Evolutionary conservation across 75 land plant species (phyloP), one percentile per base, ranked within the genome.

Genomic region (Pinus tabuliformis): DNA sequence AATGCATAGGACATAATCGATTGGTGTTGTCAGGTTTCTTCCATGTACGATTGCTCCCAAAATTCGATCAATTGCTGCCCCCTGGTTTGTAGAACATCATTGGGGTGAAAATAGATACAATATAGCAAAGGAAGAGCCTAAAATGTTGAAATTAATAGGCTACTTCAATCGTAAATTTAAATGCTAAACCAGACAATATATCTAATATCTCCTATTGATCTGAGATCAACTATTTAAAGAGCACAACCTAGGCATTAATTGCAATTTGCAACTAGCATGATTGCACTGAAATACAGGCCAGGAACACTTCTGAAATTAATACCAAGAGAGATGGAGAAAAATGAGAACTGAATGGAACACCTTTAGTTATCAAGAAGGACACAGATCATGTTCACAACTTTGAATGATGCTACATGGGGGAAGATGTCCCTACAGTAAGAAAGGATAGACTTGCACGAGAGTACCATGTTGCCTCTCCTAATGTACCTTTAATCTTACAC

Each of bases 21-120:
- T 80, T 21, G 78, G 86, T 33, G 72, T 73, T 15, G 62, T n/a
- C 59, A 84, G 63, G 59, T 65, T 68, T 59, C 84, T 84, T 30
- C 76, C 65, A 45, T 72, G 86, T 20, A 84, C 82, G 21, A 86
- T 79, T 68, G 85, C 87, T 62, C 78, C 82, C 59, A 86, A 57
- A 64, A 86, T 86, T 6, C 87, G 86, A 64, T 86, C 82, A 63
- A 86, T 86, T 57, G 87, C 87, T 75, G 87, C 87, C 71, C 87
- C 86, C 86, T 85, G 78, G 13, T 16, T 79, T 75, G 49, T 28
- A 30, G 36, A 75, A 39, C 22, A 68, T 8, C n/a, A 20, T 68
- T 68, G 36, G 49, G n/a, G n/a, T 42, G n/a, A 39, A 68, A 20
- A 13, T 18, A 33, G 45, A 18, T 62, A 15, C n/a, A 12, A 42